Percentiles rank a stretch among this genome's conserved stretches.
phyloP scores from a whole-genome alignment of 176 grass and related monocot species.

The Thinopyrum elongatum region DNA sequence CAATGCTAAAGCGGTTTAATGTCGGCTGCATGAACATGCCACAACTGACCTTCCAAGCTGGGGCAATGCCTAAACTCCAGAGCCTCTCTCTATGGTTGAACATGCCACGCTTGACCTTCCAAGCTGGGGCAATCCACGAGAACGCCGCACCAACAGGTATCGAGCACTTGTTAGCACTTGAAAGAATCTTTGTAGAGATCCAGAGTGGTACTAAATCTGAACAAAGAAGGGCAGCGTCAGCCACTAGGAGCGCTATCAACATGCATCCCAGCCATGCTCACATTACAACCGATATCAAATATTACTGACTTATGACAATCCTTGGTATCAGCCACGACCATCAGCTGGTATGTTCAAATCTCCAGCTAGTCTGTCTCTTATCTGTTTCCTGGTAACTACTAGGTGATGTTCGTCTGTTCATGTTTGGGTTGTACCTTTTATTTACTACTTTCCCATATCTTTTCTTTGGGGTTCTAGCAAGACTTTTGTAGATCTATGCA shows the following conservation, averaged over 20 bases:
- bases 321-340: neutral
- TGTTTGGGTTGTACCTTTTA: too few species aligned
- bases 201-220: neutral
- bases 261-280: neutral
- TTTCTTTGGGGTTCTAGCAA: neutral
- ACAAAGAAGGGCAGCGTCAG: neutral
- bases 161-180: neutral
- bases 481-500: neutral
- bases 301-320: too few species aligned
- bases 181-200: neutral
- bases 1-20: neutral
- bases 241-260: neutral
- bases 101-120: too few species aligned
- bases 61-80: slow-evolving; percentile 4
- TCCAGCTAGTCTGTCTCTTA: too few species aligned
- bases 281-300: neutral
- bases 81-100: neutral
- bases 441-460: neutral
- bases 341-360: neutral
- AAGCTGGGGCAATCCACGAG: too few species aligned
- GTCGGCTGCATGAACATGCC: neutral
- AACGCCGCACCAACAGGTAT: slow-evolving; percentile 1
- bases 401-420: neutral
- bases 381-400: neutral
- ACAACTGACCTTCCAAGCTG: neutral